These are phyloP conservation scores for Endocalyx cinctus DNA, from an alignment of 2,329 filamentous ascomycete species.

Conservation along the genomic window DNA sequence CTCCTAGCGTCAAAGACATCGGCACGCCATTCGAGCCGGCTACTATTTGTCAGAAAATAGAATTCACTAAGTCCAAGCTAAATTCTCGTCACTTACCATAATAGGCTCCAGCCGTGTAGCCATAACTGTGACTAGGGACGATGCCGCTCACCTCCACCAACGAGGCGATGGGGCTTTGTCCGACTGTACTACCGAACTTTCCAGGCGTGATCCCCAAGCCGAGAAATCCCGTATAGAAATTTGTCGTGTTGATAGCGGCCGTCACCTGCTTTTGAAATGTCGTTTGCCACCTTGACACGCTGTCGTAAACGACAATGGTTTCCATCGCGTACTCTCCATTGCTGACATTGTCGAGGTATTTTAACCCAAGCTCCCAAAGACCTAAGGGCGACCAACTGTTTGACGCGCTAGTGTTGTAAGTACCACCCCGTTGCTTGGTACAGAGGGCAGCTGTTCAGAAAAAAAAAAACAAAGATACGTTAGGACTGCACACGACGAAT, in stretches of 20 bases:
- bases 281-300: slow-evolving; percentile 31
- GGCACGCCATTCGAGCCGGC: slow-evolving; percentile 37
- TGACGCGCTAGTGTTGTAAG: slow-evolving; percentile 52
- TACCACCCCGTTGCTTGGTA: slow-evolving; percentile 49
- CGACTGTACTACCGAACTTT: slow-evolving; percentile 44
- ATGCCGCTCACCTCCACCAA: slow-evolving; percentile 53
- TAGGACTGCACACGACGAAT: too few relatives aligned
- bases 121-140: slow-evolving; percentile 70
- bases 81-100: slow-evolving; percentile 51
- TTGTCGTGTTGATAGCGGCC: slow-evolving; percentile 50
- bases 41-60: slow-evolving; percentile 26
- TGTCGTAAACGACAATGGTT: slow-evolving; percentile 37
- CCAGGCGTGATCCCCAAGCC: slow-evolving; percentile 53
- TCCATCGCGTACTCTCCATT: slow-evolving; percentile 64
- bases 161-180: slow-evolving; percentile 49
- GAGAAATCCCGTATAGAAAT: slow-evolving; percentile 50
- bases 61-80: not conserved
- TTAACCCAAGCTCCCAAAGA: slow-evolving; percentile 54
- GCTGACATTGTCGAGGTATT: slow-evolving; percentile 52
- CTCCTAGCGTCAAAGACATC: slow-evolving; percentile 62
- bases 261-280: slow-evolving; percentile 43
- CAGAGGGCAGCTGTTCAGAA: slow-evolving; percentile 44
- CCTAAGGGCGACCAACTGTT: slow-evolving; percentile 56
- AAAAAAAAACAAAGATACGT: slow-evolving; percentile 3
- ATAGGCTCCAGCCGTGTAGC: slow-evolving; percentile 70